A percentile compares a stretch with the other conserved stretches of the same genome.
These are phyloP conservation scores for Catharanthus roseus DNA, from an alignment of 257 asterid genomes.

Conservation along the genomic window DNA sequence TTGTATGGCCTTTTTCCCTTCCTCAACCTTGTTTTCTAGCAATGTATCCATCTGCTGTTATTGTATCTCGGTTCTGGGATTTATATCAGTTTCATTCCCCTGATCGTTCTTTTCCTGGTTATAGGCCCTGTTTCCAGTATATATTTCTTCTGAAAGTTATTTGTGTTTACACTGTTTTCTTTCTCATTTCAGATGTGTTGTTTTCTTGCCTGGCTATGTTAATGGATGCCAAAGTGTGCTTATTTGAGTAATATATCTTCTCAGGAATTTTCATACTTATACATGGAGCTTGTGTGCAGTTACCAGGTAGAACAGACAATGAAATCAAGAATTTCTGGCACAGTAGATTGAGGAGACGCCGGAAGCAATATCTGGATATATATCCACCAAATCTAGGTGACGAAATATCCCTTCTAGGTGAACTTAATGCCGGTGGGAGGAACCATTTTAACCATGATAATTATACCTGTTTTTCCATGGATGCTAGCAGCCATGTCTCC, in stretches of 20 bases:
- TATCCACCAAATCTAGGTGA: slow-evolving; percentile 24
- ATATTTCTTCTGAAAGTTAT: neutral
- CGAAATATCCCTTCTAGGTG: slow-evolving; percentile 6
- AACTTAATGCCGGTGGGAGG: neutral
- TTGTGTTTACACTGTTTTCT: neutral
- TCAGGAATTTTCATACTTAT: neutral
- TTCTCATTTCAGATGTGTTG: neutral
- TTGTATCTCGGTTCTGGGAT: neutral
- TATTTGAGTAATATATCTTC: neutral
- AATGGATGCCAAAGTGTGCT: neutral
- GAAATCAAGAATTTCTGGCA: slow-evolving; percentile 68
- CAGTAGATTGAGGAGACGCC: slow-evolving; percentile 46
- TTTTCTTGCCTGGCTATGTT: neutral
- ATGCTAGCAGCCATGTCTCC: neutral
- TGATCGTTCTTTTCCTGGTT: neutral
- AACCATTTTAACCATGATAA: neutral
- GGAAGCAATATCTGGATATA: slow-evolving; percentile 30
- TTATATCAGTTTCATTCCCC: neutral
- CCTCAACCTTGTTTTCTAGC: too few species aligned
- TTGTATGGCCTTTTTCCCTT: neutral
- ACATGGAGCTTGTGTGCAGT: slow-evolving; percentile 26
- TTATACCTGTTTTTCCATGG: slow-evolving; percentile 2
- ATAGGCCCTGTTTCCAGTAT: neutral
- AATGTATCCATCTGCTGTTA: neutral
- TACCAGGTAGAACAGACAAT: slow-evolving; percentile 59